Conservation (phyloP, 495 filamentous ascomycete species). For the Pseudoneurospora amorphoporcata region DNA sequence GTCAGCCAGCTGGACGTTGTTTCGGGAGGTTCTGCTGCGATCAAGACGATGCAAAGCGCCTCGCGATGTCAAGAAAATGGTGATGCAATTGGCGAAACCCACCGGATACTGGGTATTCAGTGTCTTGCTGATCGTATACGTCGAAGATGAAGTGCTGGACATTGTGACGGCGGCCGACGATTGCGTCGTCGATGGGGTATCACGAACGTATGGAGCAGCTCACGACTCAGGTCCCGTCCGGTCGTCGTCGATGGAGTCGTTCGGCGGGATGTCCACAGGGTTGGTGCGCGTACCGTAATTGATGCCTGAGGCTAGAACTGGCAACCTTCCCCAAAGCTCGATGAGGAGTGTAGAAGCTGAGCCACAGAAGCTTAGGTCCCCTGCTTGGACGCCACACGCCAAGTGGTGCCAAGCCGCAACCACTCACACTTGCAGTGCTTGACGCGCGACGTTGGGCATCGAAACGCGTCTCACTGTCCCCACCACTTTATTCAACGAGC, state of each 20-base stretch:
- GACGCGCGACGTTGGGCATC: background rate
- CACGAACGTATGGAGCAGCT: constrained; percentile 10
- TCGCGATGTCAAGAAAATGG: background rate
- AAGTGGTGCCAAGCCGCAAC: constrained; percentile 1
- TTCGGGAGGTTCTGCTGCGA: constrained; percentile 5
- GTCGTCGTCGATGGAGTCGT: constrained; percentile 18
- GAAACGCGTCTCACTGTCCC: background rate
- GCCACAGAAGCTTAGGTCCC: background rate
- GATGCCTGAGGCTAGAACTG: constrained; percentile 17
- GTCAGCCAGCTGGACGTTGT: constrained; percentile 2
- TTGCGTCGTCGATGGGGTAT: constrained; percentile 20
- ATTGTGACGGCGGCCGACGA: constrained; percentile 36
- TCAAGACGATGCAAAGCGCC: constrained; percentile 6
- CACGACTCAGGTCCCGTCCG: constrained; percentile 14
- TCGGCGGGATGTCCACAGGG: constrained; percentile 15
- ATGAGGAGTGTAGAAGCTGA: background rate
- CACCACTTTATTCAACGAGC: background rate
- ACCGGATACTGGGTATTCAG: constrained; percentile 73
- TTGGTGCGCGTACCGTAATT: constrained; percentile 5
- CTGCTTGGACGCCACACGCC: background rate
- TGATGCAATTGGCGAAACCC: constrained; percentile 26
- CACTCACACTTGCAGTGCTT: constrained; percentile 1
- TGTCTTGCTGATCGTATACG: constrained; percentile 57
- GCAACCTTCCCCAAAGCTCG: background rate
- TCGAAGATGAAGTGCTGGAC: constrained; percentile 47